Evolutionary conservation across 2,329 filamentous ascomycete genomes (phyloP).

Genomic region (Colletotrichum phormii): DNA sequence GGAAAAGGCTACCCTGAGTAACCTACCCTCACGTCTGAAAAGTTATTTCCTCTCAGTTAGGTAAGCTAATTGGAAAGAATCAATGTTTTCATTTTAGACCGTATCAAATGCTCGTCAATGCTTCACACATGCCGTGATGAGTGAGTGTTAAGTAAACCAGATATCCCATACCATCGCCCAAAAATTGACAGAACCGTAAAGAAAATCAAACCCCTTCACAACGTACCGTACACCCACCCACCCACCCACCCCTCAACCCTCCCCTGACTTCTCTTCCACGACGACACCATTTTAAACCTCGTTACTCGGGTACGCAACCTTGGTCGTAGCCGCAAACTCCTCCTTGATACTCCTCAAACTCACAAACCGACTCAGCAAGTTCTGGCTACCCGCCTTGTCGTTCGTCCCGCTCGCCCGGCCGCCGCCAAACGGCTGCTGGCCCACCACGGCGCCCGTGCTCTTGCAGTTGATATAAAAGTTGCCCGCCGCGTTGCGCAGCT

Average conservation of each 20-base stretch:
- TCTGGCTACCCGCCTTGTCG: conserved; percentile 77
- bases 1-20: background rate
- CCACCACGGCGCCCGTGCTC: conserved; percentile 79
- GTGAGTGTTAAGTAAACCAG: conserved; percentile 1
- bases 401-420: conserved; percentile 77
- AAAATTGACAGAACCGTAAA: background rate
- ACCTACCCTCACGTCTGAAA: too few relatives aligned
- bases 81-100: conserved; percentile 8
- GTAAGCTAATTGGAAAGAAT: background rate
- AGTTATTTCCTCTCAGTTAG: background rate
- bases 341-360: conserved; percentile 79
- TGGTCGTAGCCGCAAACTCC: conserved; percentile 74
- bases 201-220: conserved; percentile 2
- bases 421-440: conserved; percentile 79
- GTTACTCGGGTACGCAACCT: conserved; percentile 79
- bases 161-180: conserved; percentile 11
- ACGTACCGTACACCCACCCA: too few relatives aligned
- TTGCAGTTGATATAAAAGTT: conserved; percentile 93
- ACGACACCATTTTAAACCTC: conserved; percentile 57
- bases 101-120: background rate
- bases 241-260: too few relatives aligned
- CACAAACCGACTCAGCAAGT: conserved; percentile 74
- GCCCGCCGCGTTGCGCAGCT: conserved; percentile 77
- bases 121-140: background rate
- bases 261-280: background rate